Conservation (phyloP, 192 early-diverging fungal species). For the Coemansia sp. region DNA sequence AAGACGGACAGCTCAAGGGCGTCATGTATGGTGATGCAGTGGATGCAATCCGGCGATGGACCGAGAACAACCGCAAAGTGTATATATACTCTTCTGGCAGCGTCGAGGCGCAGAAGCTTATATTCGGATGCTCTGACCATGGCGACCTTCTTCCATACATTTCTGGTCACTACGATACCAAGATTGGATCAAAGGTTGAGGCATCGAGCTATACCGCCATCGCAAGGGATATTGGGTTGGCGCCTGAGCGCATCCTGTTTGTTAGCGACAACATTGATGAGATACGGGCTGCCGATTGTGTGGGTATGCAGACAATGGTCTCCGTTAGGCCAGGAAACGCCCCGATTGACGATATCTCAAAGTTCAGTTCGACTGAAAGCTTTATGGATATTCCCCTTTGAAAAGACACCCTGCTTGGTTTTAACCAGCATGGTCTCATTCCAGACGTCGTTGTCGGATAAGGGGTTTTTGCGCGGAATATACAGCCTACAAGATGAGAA, state of each 20-base stretch:
- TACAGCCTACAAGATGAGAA: too few relatives aligned
- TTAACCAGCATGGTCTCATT: too few relatives aligned
- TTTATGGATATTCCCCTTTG: constrained; percentile 37
- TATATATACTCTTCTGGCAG: constrained; percentile 98
- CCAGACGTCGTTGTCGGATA: too few relatives aligned
- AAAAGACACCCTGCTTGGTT: background rate
- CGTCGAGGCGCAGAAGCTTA: constrained; percentile 87
- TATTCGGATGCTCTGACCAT: constrained; percentile 81
- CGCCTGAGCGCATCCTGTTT: constrained; percentile 68
- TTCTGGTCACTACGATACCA: constrained; percentile 89
- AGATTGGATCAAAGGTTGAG: constrained; percentile 79
- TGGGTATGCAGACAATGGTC: constrained; percentile 69
- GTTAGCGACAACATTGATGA: constrained; percentile 91
- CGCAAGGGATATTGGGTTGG: constrained; percentile 60
- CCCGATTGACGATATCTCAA: constrained; percentile 11
- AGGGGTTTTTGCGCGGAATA: too few relatives aligned
- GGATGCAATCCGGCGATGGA: constrained; percentile 74
- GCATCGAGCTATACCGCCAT: constrained; percentile 74
- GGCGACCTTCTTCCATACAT: constrained; percentile 78
- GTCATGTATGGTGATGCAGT: constrained; percentile 86
- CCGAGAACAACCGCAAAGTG: constrained; percentile 58
- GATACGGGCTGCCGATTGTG: constrained; percentile 71
- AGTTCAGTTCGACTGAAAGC: constrained; percentile 11
- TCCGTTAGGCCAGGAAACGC: constrained; percentile 76
- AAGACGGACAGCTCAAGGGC: constrained; percentile 71